Evolutionary conservation across 257 asterid genomes (phyloP).

Genomic region (Eucommia ulmoides): DNA sequence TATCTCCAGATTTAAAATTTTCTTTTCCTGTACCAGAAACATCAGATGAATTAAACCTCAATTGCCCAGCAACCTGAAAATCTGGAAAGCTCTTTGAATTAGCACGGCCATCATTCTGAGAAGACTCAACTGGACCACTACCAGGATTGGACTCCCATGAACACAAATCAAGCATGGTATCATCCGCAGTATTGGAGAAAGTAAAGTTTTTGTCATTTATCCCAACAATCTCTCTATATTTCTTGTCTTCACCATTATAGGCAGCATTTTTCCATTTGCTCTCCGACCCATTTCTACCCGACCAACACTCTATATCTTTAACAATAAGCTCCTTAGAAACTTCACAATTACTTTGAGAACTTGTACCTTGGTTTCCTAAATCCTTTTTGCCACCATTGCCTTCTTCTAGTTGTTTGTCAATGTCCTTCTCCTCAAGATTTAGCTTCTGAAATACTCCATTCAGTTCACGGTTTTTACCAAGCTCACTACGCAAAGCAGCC

Average conservation of each 20-base stretch:
- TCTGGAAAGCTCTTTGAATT: constrained; percentile 32
- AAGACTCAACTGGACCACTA: constrained; percentile 33
- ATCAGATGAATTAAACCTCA: constrained; percentile 28
- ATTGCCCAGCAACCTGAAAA: constrained; percentile 43
- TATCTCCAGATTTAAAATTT: constrained; percentile 31
- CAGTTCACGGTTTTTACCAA: constrained; percentile 56
- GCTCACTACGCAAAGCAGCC: constrained; percentile 80
- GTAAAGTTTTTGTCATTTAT: constrained; percentile 42
- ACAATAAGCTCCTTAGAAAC: constrained; percentile 68
- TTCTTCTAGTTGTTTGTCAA: constrained; percentile 32
- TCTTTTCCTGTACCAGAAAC: constrained; percentile 26
- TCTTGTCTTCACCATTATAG: constrained; percentile 30
- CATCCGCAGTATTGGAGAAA: constrained; percentile 50
- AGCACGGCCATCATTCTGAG: constrained; percentile 31
- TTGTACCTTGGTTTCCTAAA: constrained; percentile 22
- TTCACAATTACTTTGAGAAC: constrained; percentile 23
- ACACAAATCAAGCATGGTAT: constrained; percentile 50
- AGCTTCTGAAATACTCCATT: constrained; percentile 54
- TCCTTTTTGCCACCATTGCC: constrained; percentile 28
- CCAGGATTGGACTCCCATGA: constrained; percentile 38
- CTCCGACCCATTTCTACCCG: constrained; percentile 44
- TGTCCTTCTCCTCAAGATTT: constrained; percentile 42
- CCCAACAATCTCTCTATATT: constrained; percentile 36
- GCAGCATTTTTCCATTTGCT: constrained; percentile 39
- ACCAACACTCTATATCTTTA: constrained; percentile 78